These are phyloP conservation scores for Talaromyces sp. DNA, from an alignment of 2,329 filamentous ascomycete species.

Conservation along the genomic window DNA sequence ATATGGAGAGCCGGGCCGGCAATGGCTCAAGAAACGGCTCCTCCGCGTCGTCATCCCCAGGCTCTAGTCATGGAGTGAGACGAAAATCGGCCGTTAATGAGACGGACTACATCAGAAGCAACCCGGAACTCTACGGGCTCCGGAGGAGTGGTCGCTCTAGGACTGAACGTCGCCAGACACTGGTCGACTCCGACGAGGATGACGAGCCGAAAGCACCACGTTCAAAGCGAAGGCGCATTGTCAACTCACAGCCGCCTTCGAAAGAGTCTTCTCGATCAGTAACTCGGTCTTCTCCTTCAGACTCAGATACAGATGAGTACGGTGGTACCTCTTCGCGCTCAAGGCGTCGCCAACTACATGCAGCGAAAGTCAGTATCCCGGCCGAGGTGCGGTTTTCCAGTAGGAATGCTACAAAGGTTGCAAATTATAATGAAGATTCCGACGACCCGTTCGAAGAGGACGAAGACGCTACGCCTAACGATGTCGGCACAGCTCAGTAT, in stretches of 20 bases:
- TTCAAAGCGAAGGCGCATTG: conserved; percentile 50
- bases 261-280: conserved; percentile 46
- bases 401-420: conserved; percentile 72
- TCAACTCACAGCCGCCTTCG: conserved; percentile 50
- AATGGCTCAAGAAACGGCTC: conserved; percentile 24
- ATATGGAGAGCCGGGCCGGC: conserved; percentile 10
- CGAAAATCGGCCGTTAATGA: conserved; percentile 68
- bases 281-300: conserved; percentile 62
- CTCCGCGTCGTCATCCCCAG: conserved; percentile 60
- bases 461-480: conserved; percentile 62
- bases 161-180: conserved; percentile 56
- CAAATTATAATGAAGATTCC: conserved; percentile 66
- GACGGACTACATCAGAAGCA: conserved; percentile 80
- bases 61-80: conserved; percentile 67
- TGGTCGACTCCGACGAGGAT: conserved; percentile 56
- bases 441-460: conserved; percentile 56
- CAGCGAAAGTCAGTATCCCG: conserved; percentile 60
- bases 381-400: conserved; percentile 90
- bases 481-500: conserved; percentile 67
- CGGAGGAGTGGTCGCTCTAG: conserved; percentile 76
- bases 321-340: conserved; percentile 68
- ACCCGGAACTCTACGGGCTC: conserved; percentile 91
- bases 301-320: conserved; percentile 66
- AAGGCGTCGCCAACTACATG: conserved; percentile 69
- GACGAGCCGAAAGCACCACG: conserved; percentile 63